Percentiles rank a stretch among this genome's conserved stretches.
Conservation (phyloP, 148 eudicot species). For the Arctostaphylos glauca region DNA sequence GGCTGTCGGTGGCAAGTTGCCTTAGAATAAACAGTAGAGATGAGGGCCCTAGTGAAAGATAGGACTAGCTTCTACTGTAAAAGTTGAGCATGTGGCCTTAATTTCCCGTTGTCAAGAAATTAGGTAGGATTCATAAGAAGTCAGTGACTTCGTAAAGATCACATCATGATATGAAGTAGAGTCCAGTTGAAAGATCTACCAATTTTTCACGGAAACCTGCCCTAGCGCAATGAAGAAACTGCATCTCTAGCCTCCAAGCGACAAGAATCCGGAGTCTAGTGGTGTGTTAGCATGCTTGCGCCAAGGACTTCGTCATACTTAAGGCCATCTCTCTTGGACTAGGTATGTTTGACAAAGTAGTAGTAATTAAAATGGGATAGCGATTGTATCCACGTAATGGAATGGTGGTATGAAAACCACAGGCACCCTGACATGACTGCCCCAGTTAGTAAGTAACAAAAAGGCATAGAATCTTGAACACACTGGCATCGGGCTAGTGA, state of each 20-base stretch:
- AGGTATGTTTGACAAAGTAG: background rate
- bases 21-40: too few species aligned
- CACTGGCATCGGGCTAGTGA: background rate
- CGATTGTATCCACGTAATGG: background rate
- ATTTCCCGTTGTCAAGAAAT: background rate
- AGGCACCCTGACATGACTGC: background rate
- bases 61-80: conserved; percentile 1
- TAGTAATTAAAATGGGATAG: background rate
- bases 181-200: background rate
- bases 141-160: background rate
- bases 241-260: background rate
- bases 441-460: background rate
- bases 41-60: background rate
- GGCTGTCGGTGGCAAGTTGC: too few species aligned
- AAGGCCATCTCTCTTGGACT: background rate
- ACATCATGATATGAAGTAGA: background rate
- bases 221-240: background rate
- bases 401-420: background rate
- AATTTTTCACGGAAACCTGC: background rate
- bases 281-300: background rate
- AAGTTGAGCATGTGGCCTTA: background rate
- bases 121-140: background rate
- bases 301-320: background rate
- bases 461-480: background rate
- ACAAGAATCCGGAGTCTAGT: background rate